Evolutionary conservation across 108 stramenopile genomes (phyloP).

Genomic region (Phaeodactylum tricornutum): DNA sequence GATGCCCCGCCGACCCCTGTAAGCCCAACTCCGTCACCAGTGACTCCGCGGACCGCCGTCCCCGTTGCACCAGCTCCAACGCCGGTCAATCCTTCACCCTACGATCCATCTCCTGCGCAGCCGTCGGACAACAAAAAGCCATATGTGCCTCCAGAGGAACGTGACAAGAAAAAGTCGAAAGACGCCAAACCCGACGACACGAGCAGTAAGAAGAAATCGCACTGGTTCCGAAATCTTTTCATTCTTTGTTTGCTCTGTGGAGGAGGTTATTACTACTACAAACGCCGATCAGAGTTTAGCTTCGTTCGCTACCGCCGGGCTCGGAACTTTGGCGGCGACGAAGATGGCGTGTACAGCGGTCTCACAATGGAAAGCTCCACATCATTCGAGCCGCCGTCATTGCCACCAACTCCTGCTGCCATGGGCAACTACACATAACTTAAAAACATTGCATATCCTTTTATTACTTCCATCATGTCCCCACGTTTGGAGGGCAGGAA

Average conservation of each 20-base stretch:
- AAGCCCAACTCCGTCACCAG: constrained; percentile 12
- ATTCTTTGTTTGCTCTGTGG: constrained; percentile 31
- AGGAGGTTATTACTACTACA: constrained; percentile 45
- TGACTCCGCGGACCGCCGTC: constrained; percentile 10
- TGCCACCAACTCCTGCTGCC: constrained; percentile 65
- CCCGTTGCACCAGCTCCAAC: constrained; percentile 3
- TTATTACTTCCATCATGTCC: too few relatives aligned
- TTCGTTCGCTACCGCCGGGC: constrained; percentile 57
- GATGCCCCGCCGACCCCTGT: constrained; percentile 18
- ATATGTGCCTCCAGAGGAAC: constrained; percentile 27
- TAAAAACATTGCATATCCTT: too few relatives aligned
- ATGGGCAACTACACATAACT: too few relatives aligned
- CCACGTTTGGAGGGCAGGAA: too few relatives aligned
- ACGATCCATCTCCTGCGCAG: constrained; percentile 13
- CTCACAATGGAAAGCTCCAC: constrained; percentile 50
- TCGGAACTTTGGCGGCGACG: constrained; percentile 33
- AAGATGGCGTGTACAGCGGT: constrained; percentile 47
- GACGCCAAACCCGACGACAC: constrained; percentile 3
- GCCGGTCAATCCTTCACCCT: constrained; percentile 11
- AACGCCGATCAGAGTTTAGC: constrained; percentile 49
- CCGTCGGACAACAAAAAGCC: constrained; percentile 15
- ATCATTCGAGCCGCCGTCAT: constrained; percentile 67
- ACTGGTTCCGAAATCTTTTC: constrained; percentile 42
- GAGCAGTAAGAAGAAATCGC: constrained; percentile 25
- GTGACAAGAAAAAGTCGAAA: constrained; percentile 15